A percentile compares a stretch with the other conserved stretches of the same genome.
Evolutionary conservation across 176 grass and related monocot species (phyloP).

Genomic region (Puccinellia tenuiflora): DNA sequence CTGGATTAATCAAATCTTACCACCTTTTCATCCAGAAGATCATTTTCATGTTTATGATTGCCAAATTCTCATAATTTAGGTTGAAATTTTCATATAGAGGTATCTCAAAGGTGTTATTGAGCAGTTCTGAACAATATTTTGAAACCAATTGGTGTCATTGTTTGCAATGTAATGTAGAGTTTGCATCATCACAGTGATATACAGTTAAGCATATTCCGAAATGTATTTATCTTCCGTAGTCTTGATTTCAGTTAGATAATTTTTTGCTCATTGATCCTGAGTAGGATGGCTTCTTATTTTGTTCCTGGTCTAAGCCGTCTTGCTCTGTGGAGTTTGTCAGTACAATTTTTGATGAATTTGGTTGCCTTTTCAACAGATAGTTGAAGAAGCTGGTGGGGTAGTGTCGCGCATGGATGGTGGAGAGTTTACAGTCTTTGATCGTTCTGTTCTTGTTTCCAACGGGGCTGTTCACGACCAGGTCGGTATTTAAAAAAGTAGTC

Average conservation of each 20-base stretch:
- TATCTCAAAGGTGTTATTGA: no score
- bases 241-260: neutral
- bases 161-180: no score
- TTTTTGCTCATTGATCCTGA: neutral
- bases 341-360: conserved; percentile 22
- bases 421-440: conserved; percentile 89
- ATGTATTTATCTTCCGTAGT: neutral
- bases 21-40: conserved; percentile 4
- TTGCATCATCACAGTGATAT: no score
- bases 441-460: conserved; percentile 90
- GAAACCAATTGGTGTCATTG: neutral
- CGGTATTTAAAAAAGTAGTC: neutral
- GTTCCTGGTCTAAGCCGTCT: neutral
- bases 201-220: no score
- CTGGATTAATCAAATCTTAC: neutral
- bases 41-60: neutral
- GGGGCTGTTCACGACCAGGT: conserved; percentile 72
- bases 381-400: conserved; percentile 88
- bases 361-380: conserved; percentile 48
- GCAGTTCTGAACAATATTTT: neutral
- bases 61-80: neutral
- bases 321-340: neutral
- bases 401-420: conserved; percentile 90
- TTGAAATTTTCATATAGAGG: neutral
- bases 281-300: neutral